Evolutionary conservation across 192 early-diverging fungal species (phyloP), one percentile per base, ranked within the genome.

Genomic region (Entrophospora sp.): DNA sequence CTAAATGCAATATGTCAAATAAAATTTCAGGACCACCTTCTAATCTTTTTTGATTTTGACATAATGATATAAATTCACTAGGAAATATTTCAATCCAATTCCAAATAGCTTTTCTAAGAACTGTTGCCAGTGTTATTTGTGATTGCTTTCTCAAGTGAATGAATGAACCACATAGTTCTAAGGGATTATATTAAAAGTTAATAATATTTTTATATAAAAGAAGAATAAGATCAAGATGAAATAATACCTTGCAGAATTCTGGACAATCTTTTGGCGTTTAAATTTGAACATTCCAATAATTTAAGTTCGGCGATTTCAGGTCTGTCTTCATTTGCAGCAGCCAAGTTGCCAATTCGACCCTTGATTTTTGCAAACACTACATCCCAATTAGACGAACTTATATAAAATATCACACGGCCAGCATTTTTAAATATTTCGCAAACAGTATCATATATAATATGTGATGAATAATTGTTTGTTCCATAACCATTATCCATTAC

Each of bases 31-130:
- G 89, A 3, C 79, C 75, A 38, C 87, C 85, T 30, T 85, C 85
- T 28, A 85, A 68, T 5, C 82, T 73, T 46, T 73, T 77, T 61
- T 79, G 77, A 16, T 63, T 79, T 53, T 84, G 82, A 71, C 89
- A 90, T 45, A 94, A 75, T 46, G 81, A 79, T 37, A 89, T 81
- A 71, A 92, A 97, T 56, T 95, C 93, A 7, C 79, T 73, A 0
- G 90, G 87, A 68, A 91, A 95, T 10, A 85, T 81, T 57, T 91
- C 86, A 36, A 97, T 94, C 85, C 92, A 97, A 73, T 88, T 87
- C 94, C 93, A 96, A 64, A 97, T 91, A 5, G 83, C 84, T 27
- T 87, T 85, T 20, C 91, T 83, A 55, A 95, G 77, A 13, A 88
- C 81, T 9, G 87, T 77, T 0, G 90, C 87, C 67, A 88, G 75